Evolutionary conservation across 78 protist species (phyloP).

Genomic region (Dictyostelium firmibasis): DNA sequence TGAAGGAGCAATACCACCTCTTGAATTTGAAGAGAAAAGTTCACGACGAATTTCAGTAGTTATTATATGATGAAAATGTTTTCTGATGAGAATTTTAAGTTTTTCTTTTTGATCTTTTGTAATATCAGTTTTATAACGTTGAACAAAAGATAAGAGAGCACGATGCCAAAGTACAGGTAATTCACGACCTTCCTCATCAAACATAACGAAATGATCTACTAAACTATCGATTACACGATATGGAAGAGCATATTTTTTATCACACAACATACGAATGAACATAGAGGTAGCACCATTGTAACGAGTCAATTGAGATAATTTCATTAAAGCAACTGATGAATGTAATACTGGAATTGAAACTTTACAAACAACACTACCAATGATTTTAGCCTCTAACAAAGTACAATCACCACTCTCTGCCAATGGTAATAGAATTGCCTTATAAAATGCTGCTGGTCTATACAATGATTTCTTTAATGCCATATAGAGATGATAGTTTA

Average conservation of each 20-base stretch:
- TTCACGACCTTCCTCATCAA: constrained; percentile 28
- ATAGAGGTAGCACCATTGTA: constrained; percentile 79
- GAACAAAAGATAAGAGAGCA: constrained; percentile 89
- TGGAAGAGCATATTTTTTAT: constrained; percentile 96
- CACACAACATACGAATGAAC: constrained; percentile 87
- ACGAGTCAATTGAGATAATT: constrained; percentile 29
- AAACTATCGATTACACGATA: constrained; percentile 91
- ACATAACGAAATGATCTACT: constrained; percentile 82
- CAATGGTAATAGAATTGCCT: constrained; percentile 96
- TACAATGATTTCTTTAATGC: constrained; percentile 91
- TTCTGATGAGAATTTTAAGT: constrained; percentile 71
- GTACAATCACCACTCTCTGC: constrained; percentile 88
- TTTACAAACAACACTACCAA: constrained; percentile 84
- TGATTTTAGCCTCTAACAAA: constrained; percentile 84
- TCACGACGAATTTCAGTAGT: constrained; percentile 93
- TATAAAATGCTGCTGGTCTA: constrained; percentile 97
- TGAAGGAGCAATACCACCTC: constrained; percentile 32
- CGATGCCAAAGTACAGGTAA: constrained; percentile 97
- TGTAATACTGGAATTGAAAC: constrained; percentile 88
- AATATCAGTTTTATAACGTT: constrained; percentile 91
- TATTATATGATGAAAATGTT: constrained; percentile 90
- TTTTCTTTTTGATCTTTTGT: constrained; percentile 88
- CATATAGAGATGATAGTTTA: constrained; percentile 94
- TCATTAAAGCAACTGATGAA: constrained; percentile 90
- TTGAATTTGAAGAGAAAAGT: constrained; percentile 60